Evolutionary conservation across 441 rosid species (phyloP), one percentile per base, ranked within the genome.

Genomic region (Geranium incanum): DNA sequence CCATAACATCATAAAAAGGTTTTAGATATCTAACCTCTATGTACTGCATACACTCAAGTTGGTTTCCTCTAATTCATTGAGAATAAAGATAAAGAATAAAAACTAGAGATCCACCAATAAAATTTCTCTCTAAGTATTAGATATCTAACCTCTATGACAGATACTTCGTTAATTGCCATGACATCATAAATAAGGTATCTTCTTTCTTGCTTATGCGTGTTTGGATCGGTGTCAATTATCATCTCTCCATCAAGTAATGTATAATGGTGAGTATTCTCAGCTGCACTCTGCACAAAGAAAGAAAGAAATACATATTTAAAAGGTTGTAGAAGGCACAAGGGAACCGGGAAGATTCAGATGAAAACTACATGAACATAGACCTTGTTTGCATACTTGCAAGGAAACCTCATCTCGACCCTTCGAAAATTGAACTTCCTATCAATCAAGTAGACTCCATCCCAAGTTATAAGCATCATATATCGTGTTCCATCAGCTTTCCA

Each of bases 401-500:
- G 99, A 84, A 95, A 95, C 73, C 95, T 92, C 99, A 95, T 91
- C 77, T 89, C 98, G 55, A 95, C 97, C 85, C 98, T 88, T 73
- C 95, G 86, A 75, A 91, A 86, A 72, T 88, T 89, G 79, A 95
- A 95, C 79, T 84, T 86, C 79, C 99, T 83, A 84, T 95, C 99
- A 62, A 95, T 82, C 73, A 95, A 72, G 75, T 89, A 95, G 69
- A 98, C 93, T 13, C 98, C 99, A 81, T 93, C 98, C 37, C 82
- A 69, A 70, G 88, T 93, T 74, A 95, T 86, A 69, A 95, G 83
- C 99, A 95, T 89, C 99, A 95, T 88, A 74, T 95, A 95, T 73
- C 99, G 86, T 11, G 98, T 95, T 77, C 99, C 99, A 80, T 93
- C 99, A 75, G 99, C 99, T 80, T 95, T 95, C 99, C 99, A 95